Conservation (phyloP, 169 alveolate species). For the Plasmodium sp. region DNA sequence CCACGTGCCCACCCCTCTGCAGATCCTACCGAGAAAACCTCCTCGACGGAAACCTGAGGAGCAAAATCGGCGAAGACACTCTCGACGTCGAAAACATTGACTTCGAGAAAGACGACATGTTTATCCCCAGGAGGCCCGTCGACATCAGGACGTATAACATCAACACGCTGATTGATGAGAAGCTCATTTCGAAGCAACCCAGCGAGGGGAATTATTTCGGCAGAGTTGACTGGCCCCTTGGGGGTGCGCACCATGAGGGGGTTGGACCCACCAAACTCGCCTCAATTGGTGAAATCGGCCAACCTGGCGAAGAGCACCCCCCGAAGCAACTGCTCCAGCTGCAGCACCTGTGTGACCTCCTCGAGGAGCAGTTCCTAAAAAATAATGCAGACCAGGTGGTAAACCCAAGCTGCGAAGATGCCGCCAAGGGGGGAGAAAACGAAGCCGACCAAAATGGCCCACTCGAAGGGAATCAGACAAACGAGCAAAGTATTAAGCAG, state of each 20-base stretch:
- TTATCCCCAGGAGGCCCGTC: constrained; percentile 43
- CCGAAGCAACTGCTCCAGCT: background rate
- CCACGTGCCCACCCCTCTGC: background rate
- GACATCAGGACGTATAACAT: constrained; percentile 42
- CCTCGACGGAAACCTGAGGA: constrained; percentile 32
- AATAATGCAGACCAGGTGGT: constrained; percentile 13
- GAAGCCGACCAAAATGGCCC: background rate
- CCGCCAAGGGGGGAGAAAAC: background rate
- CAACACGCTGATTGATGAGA: constrained; percentile 33
- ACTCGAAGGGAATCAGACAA: background rate
- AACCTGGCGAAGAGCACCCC: background rate
- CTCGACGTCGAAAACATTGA: constrained; percentile 70
- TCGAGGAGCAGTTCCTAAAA: constrained; percentile 49
- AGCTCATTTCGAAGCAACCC: background rate
- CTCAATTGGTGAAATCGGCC: background rate
- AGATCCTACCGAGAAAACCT: constrained; percentile 49
- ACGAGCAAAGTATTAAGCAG: background rate
- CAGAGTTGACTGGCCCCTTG: background rate
- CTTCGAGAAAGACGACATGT: constrained; percentile 41
- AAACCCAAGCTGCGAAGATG: background rate
- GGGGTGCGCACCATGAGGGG: background rate
- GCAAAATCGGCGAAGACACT: constrained; percentile 20
- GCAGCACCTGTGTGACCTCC: constrained; percentile 1
- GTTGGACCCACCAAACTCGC: background rate
- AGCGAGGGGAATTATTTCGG: background rate